Evolutionary conservation across 306 rosid species (phyloP), one percentile per base, ranked within the genome.

Genomic region (Prunus mongolica): DNA sequence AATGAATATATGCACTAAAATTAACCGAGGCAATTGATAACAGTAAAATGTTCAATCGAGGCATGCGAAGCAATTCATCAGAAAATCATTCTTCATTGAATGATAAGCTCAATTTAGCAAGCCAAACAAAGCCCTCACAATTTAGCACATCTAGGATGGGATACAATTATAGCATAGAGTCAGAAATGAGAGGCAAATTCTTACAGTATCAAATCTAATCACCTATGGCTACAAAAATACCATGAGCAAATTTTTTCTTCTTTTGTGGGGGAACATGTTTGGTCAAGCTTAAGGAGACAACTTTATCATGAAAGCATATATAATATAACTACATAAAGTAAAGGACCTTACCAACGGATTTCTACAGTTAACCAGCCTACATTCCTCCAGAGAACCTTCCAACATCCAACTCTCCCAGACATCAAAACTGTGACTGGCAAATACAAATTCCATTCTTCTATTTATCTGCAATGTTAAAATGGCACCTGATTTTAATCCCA

Each of bases 341-440:
- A 64, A 49, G 69, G 67, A 85, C 83, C 97, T 79, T 78, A 89
- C 99, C 57, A 83, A 75, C 41, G 90, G 87, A 85, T 95, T 92
- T 86, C 97, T 90, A 75, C 97, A 90, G 86, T 95, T 92, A 73
- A 89, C 91, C 84, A 95, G 88, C 81, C 89, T 91, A 69, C 99
- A 95, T 83, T 95, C 99, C 80, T 88, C 92, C 65, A 88, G 67
- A 72, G 97, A 87, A 76, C 97, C 92, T 84, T 92, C 96, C 69
- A 95, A 81, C 64, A 82, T 83, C 99, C 99, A 95, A 78, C 86
- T 88, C 85, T 92, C 98, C 99, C 99, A 92, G 65, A 95, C 99
- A 83, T 92, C 99, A 88, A 95, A 95, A 82, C 97, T 92, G 86
- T 95, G 98, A 87, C 99, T 95, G 38, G 99, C 97, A 75, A 95